Percentiles rank a stretch among this genome's conserved stretches.
Evolutionary conservation across 306 rosid species (phyloP).

Genomic region (Dalbergia oliveri): DNA sequence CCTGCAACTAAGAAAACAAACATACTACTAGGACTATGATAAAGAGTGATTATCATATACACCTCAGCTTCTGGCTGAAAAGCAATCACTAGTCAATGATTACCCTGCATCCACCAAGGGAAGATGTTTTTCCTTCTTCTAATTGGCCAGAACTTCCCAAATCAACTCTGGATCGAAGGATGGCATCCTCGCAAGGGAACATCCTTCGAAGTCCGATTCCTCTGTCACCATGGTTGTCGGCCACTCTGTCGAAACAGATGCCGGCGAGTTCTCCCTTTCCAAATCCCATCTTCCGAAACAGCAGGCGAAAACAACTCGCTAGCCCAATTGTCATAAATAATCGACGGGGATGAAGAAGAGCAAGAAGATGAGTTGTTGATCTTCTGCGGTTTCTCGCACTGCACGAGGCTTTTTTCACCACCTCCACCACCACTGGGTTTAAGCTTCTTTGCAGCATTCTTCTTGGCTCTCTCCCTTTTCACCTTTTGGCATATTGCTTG

Average conservation of each 20-base stretch:
- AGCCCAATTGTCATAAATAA: slow-evolving; percentile 51
- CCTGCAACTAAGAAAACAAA: not conserved
- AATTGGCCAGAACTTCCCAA: slow-evolving; percentile 90
- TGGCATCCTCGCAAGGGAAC: slow-evolving; percentile 81
- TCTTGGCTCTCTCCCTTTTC: slow-evolving; percentile 75
- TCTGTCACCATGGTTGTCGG: slow-evolving; percentile 34
- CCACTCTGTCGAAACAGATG: slow-evolving; percentile 59
- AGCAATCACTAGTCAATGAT: not conserved
- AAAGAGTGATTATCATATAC: slow-evolving; percentile 41
- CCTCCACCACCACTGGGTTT: not conserved
- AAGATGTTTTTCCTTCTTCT: slow-evolving; percentile 14
- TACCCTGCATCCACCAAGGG: not conserved
- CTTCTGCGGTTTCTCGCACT: slow-evolving; percentile 34
- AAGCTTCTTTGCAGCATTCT: slow-evolving; percentile 56
- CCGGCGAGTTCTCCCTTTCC: slow-evolving; percentile 65
- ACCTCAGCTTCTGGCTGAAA: slow-evolving; percentile 7
- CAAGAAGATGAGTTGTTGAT: slow-evolving; percentile 47
- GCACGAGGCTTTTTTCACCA: not conserved
- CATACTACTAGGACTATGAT: not conserved
- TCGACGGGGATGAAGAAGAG: slow-evolving; percentile 52
- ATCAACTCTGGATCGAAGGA: slow-evolving; percentile 91
- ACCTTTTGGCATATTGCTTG: slow-evolving; percentile 90
- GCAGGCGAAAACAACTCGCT: slow-evolving; percentile 51
- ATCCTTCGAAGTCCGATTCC: slow-evolving; percentile 62
- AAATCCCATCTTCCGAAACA: slow-evolving; percentile 66